Conservation (phyloP, 768 basidiomycete species). For the Tricholoma furcatifolium region DNA sequence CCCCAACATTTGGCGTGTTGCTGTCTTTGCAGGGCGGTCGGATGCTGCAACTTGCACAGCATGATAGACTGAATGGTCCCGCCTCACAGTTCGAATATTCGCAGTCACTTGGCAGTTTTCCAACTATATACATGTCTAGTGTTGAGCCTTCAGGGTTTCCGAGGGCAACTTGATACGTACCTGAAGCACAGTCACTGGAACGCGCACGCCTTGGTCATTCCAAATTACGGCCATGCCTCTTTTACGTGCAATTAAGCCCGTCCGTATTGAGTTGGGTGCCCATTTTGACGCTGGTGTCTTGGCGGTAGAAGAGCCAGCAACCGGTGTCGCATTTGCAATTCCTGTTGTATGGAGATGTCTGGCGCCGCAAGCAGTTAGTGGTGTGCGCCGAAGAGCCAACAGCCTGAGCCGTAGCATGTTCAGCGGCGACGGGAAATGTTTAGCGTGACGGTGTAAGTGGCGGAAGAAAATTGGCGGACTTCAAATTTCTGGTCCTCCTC, state of each 20-base stretch:
- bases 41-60: constrained; percentile 93
- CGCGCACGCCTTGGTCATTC: constrained; percentile 83
- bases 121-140: constrained; percentile 42
- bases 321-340: constrained; percentile 27
- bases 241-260: constrained; percentile 92
- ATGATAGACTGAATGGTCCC: constrained; percentile 74
- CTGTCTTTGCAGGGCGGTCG: constrained; percentile 68
- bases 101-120: constrained; percentile 90
- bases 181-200: constrained; percentile 94
- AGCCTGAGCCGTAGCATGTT: constrained; percentile 48
- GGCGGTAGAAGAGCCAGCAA: constrained; percentile 28
- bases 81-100: constrained; percentile 63
- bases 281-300: constrained; percentile 53
- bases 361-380: constrained; percentile 25
- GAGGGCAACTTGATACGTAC: constrained; percentile 38
- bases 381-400: constrained; percentile 43
- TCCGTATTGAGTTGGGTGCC: constrained; percentile 82
- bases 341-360: constrained; percentile 47
- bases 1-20: constrained; percentile 79
- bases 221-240: constrained; percentile 94
- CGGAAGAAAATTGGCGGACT: constrained; percentile 21
- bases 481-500: constrained; percentile 19
- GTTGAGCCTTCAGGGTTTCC: background rate
- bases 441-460: background rate
- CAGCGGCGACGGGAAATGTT: background rate